These are phyloP conservation scores for Metschnikowia anglica DNA, from an alignment of 805 yeast species.

Conservation along the genomic window DNA sequence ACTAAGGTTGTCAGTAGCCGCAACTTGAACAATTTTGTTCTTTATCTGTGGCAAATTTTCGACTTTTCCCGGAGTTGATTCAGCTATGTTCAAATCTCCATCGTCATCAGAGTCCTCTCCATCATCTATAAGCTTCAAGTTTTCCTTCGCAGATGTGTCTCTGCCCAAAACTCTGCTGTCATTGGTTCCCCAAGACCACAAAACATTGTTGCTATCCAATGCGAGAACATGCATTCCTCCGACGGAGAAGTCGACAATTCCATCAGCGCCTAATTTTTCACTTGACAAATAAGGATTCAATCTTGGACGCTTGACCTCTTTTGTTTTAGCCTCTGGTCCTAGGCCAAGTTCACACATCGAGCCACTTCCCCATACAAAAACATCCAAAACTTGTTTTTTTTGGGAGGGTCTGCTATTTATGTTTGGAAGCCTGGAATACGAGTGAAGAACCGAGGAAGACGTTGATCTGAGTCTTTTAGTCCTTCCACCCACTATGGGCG, in stretches of 20 bases:
- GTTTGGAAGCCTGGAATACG: constrained; percentile 47
- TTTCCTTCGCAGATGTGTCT: constrained; percentile 65
- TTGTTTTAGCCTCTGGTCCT: constrained; percentile 91
- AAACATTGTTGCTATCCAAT: constrained; percentile 64
- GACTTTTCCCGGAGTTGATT: constrained; percentile 84
- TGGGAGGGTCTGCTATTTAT: constrained; percentile 41
- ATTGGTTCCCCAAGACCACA: constrained; percentile 99
- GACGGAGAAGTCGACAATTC: constrained; percentile 82
- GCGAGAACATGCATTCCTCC: constrained; percentile 97
- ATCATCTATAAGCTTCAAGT: constrained; percentile 65
- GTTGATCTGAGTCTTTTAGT: constrained; percentile 31
- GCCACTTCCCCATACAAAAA: constrained; percentile 95
- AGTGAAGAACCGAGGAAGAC: constrained; percentile 46
- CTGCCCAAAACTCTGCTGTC: constrained; percentile 92
- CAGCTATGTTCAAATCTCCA: constrained; percentile 83
- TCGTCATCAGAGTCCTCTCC: constrained; percentile 51
- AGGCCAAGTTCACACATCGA: constrained; percentile 96
- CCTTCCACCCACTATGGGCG: constrained; percentile 20
- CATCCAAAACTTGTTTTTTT: constrained; percentile 56
- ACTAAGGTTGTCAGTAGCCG: constrained; percentile 90
- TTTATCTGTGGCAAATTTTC: constrained; percentile 56
- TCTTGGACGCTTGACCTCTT: constrained; percentile 95
- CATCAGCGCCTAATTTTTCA: constrained; percentile 49
- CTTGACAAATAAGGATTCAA: constrained; percentile 71
- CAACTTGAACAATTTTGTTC: constrained; percentile 67